A percentile compares a stretch with the other conserved stretches of the same genome.
These are phyloP conservation scores for Paecilomyces variotii DNA, from an alignment of 2,329 filamentous ascomycete genomes.

Conservation along the genomic window DNA sequence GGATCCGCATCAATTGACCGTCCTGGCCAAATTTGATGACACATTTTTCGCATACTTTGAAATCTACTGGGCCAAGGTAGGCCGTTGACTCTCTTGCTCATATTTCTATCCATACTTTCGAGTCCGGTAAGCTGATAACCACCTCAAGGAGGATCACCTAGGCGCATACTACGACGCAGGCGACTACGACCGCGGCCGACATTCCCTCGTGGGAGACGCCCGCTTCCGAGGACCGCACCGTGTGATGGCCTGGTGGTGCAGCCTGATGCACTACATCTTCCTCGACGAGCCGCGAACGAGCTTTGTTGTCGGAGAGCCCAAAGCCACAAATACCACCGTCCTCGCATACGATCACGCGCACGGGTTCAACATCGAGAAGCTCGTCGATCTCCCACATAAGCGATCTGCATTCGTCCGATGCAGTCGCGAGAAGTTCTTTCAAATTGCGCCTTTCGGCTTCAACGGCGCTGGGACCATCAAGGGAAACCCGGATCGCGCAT, in stretches of 20 bases:
- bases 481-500: conserved; percentile 12
- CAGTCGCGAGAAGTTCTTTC: conserved; percentile 61
- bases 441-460: conserved; percentile 42
- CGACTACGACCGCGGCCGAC: conserved; percentile 51
- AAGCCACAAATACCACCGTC: conserved; percentile 60
- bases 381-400: conserved; percentile 65
- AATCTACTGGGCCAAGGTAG: conserved; percentile 66
- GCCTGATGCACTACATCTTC: conserved; percentile 52
- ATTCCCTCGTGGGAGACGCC: conserved; percentile 25
- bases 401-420: conserved; percentile 59
- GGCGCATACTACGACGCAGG: conserved; percentile 50
- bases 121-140: background rate
- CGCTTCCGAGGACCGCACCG: conserved; percentile 48
- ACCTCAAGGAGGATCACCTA: conserved; percentile 47
- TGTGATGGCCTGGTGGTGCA: conserved; percentile 51
- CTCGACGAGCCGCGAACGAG: conserved; percentile 50
- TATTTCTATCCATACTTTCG: background rate
- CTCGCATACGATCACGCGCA: conserved; percentile 67
- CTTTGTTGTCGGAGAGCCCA: conserved; percentile 56
- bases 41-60: conserved; percentile 70
- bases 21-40: conserved; percentile 65
- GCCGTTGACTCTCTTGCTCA: conserved; percentile 5
- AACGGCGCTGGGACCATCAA: conserved; percentile 14
- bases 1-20: conserved; percentile 62
- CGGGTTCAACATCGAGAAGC: conserved; percentile 63